A percentile compares a stretch with the other conserved stretches of the same genome.
phyloP scores from a whole-genome alignment of 257 asterid genomes.

The Solanum virginianum region DNA sequence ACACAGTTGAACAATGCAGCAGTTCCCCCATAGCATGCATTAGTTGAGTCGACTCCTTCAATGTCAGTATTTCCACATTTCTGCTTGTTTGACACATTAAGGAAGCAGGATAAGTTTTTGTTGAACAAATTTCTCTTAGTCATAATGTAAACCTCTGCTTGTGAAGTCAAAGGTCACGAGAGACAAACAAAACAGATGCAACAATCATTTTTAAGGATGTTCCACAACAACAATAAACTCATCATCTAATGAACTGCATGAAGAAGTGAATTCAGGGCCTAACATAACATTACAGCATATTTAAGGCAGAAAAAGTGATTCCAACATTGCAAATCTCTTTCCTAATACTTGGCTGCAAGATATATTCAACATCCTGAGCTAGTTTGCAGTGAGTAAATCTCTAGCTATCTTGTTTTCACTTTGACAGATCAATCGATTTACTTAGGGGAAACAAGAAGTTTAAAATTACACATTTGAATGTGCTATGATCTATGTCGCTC shows the following conservation, averaged over 20 bases:
- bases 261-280: not conserved
- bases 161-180: not conserved
- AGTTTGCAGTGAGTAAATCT: not conserved
- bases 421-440: not conserved
- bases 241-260: not conserved
- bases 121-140: not conserved
- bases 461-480: not conserved
- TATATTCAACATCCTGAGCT: not conserved
- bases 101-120: not conserved
- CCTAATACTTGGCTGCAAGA: not conserved
- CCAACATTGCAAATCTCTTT: not conserved
- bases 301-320: not conserved
- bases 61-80: slow-evolving; percentile 84
- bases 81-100: slow-evolving; percentile 28
- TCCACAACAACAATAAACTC: not conserved
- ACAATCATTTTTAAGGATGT: not conserved
- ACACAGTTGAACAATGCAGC: slow-evolving; percentile 94
- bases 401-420: not conserved
- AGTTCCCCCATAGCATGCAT: slow-evolving; percentile 98
- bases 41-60: slow-evolving; percentile 97
- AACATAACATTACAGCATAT: not conserved
- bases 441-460: not conserved
- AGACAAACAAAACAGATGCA: not conserved
- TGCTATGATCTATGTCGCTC: not conserved
- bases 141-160: not conserved